phyloP scores from a whole-genome alignment of 1,284 basidiomycete species.

The Ganoderma boninense region DNA sequence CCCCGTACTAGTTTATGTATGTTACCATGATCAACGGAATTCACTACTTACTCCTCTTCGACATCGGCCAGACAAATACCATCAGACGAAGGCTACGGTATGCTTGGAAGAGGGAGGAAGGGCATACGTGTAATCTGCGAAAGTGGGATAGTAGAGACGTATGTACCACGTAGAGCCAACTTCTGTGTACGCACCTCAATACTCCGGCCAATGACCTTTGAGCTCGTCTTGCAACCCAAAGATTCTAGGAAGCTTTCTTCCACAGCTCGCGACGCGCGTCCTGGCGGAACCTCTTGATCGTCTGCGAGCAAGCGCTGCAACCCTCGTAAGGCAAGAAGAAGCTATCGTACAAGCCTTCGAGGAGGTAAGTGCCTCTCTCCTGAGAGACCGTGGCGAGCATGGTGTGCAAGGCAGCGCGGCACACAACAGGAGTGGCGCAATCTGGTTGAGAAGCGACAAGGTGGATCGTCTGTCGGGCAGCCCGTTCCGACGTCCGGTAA shows the following conservation, averaged over 20 bases:
- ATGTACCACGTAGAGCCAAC: not conserved
- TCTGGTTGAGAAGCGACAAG: not conserved
- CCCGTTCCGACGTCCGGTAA: not conserved
- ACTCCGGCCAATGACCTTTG: not conserved
- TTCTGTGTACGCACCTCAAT: not conserved
- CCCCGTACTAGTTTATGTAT: not conserved
- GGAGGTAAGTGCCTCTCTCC: not conserved
- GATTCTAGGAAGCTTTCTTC: not conserved
- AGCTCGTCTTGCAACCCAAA: conserved; percentile 1
- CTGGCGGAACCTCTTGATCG: not conserved
- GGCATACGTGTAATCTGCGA: not conserved
- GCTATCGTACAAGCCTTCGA: not conserved
- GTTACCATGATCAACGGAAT: not conserved
- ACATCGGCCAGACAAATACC: not conserved
- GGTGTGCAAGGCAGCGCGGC: not conserved
- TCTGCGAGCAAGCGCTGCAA: not conserved
- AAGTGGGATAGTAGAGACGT: not conserved
- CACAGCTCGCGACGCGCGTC: not conserved
- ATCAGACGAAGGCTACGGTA: no score
- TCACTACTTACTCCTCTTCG: not conserved
- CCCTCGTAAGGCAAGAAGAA: not conserved
- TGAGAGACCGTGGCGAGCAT: not conserved
- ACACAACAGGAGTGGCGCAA: not conserved
- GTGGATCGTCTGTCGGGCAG: no score
- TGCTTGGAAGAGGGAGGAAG: no score